Conservation (phyloP, 345 rosid genomes). For the Moricandia moricandioides region DNA sequence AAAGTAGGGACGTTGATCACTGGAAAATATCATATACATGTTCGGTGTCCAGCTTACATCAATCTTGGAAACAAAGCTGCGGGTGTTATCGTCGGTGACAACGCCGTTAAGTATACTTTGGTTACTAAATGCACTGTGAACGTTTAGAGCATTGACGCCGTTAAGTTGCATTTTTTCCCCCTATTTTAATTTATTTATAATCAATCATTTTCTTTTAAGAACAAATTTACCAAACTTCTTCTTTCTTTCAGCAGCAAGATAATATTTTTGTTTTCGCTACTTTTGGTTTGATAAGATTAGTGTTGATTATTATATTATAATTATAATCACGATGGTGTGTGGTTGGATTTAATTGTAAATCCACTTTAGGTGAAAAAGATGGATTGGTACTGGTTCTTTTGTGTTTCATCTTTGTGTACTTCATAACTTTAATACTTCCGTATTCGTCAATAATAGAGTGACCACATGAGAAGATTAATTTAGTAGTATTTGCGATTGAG, state of each 20-base stretch:
- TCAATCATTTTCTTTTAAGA: neutral
- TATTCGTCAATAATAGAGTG: neutral
- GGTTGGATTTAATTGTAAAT: conserved; percentile 27
- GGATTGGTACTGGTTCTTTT: neutral
- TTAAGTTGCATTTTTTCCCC: neutral
- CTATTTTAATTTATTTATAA: neutral
- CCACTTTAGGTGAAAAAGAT: conserved; percentile 22
- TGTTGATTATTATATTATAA: conserved; percentile 30
- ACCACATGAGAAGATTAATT: neutral
- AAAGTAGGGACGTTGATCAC: conserved; percentile 66
- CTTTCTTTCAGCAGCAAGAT: neutral
- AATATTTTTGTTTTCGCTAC: conserved; percentile 2
- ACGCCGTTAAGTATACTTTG: conserved; percentile 78
- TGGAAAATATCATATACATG: conserved; percentile 63
- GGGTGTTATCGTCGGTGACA: conserved; percentile 58
- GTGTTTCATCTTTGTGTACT: neutral
- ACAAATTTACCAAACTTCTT: conserved; percentile 22
- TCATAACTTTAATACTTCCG: neutral
- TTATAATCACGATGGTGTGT: conserved; percentile 14
- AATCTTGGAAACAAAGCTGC: conserved; percentile 48
- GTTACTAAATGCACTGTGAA: conserved; percentile 57
- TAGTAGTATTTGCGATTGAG: neutral
- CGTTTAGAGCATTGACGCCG: conserved; percentile 45
- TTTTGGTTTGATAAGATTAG: conserved; percentile 13
- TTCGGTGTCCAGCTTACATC: conserved; percentile 56